Evolutionary conservation across 2,329 filamentous ascomycete genomes (phyloP).

Genomic region (Myriosclerotinia curreyana): DNA sequence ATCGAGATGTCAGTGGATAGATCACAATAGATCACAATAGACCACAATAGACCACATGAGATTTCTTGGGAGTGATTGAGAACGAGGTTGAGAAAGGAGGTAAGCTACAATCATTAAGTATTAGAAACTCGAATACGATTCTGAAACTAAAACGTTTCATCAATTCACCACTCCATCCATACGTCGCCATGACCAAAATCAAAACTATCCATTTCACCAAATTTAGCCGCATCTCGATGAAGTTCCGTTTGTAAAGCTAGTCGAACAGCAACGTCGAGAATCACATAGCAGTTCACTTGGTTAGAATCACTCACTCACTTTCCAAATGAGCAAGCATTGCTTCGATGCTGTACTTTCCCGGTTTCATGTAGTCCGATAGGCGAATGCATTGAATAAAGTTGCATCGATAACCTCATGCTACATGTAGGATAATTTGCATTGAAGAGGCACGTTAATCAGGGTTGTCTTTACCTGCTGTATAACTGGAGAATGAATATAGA

Average conservation of each 20-base stretch:
- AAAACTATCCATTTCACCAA: constrained; percentile 33
- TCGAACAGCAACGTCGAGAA: constrained; percentile 50
- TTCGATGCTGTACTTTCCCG: constrained; percentile 49
- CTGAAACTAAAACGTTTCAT: too few relatives aligned
- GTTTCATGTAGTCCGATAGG: constrained; percentile 50
- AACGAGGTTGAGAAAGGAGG: too few relatives aligned
- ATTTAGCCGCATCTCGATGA: constrained; percentile 50
- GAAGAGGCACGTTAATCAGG: constrained; percentile 45
- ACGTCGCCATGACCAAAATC: too few relatives aligned
- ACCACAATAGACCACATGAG: too few relatives aligned
- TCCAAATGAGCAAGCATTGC: constrained; percentile 53
- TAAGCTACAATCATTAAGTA: too few relatives aligned
- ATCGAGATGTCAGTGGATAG: too few relatives aligned
- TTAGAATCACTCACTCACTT: constrained; percentile 49
- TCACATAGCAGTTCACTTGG: constrained; percentile 54
- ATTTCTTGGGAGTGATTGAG: too few relatives aligned
- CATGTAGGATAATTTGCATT: constrained; percentile 50
- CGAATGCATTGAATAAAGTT: constrained; percentile 53
- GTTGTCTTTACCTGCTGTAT: constrained; percentile 46
- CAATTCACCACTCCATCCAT: too few relatives aligned
- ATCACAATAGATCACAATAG: too few relatives aligned
- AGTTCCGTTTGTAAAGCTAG: constrained; percentile 58
- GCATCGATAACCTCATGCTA: constrained; percentile 47
- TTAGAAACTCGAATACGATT: too few relatives aligned
- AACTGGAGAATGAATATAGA: constrained; percentile 44